Base-by-base conservation (phyloP, 371 early-diverging fungal species). In the Mucor circinelloides region DNA sequence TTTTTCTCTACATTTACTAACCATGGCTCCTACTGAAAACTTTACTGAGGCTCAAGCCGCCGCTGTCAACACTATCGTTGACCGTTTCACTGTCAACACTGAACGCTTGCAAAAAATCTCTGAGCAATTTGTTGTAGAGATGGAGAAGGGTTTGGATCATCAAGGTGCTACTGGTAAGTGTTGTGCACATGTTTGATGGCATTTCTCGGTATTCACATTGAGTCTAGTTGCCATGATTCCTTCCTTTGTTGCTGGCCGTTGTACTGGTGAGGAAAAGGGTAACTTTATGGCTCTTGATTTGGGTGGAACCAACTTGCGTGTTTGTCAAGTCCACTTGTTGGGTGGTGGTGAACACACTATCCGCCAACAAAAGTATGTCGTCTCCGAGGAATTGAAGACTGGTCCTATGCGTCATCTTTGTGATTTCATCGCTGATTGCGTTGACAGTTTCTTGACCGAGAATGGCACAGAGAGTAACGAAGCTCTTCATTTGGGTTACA, bases 271-370 rank as follows among this genome's bases (percentile, higher is more conserved):
- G 66, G 97, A 97, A 75, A 86, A 74, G 32, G 97, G 97, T 60
- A 80, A 83, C n/a, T 95, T 86, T 74, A 83, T 98, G 60, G 96
- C 96, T 15, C 85, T 98, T 58, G 97, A 97, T 79, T 80, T 97
- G 27, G 98, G 97, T 60, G 97, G 98, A 54, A 94, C 97, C 67
- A 94, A 97, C 74, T 85, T 97, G 66, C 91, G 98, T 31, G 94
- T 97, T 3, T 94, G 94, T 72, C 85, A 89, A 63, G 90, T 97
- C 21, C 81, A 78, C 32, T 86, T 97, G 32, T 77, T 87, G 56
- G 95, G 95, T 40, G 72, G 84, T 58, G 88, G 93, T 63, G 70
- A 86, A 38, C 77, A 89, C 58, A 72, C 60, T 3, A 77, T 90
- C 27, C 80, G 73, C 36, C 95, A 95, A 73, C 87, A 90, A 73